Evolutionary conservation across 2,329 filamentous ascomycete genomes (phyloP).

Genomic region (Curvularia verruculosa): DNA sequence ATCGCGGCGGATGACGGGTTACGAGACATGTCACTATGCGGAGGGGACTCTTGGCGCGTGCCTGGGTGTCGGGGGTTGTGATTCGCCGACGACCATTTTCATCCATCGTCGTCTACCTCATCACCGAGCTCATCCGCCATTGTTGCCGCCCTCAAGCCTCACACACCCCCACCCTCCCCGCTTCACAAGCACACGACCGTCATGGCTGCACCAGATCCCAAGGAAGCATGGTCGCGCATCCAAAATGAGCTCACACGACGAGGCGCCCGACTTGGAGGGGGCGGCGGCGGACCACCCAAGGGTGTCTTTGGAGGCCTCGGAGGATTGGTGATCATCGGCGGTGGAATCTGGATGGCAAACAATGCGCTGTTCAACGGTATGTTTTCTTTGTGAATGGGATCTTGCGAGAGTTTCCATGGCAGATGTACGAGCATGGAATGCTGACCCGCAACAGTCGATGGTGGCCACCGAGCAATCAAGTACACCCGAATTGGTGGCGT

Average conservation of each 20-base stretch:
- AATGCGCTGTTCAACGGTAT: constrained; percentile 73
- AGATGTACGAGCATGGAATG: neutral
- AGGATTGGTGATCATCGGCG: constrained; percentile 60
- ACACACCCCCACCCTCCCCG: constrained; percentile 39
- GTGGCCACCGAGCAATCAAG: constrained; percentile 98
- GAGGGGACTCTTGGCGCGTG: constrained; percentile 25
- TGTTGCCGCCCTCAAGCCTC: constrained; percentile 36
- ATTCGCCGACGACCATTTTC: constrained; percentile 38
- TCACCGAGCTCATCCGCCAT: constrained; percentile 30
- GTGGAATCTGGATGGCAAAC: constrained; percentile 62
- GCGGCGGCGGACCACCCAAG: constrained; percentile 56
- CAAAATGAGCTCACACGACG: constrained; percentile 64
- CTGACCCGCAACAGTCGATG: constrained; percentile 70
- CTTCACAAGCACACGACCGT: constrained; percentile 28
- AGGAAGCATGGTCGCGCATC: constrained; percentile 70
- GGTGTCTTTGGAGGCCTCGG: constrained; percentile 62
- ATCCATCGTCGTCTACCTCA: constrained; percentile 39
- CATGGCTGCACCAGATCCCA: constrained; percentile 59
- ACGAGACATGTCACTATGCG: constrained; percentile 15
- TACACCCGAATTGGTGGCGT: constrained; percentile 93
- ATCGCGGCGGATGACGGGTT: neutral
- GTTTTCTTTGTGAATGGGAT: constrained; percentile 14
- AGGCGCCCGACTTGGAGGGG: constrained; percentile 54
- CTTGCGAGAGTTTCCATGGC: neutral
- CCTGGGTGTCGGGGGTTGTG: constrained; percentile 25